Evolutionary conservation across 176 grass and related monocot genomes (phyloP).

Genomic region (Oryza meridionalis): DNA sequence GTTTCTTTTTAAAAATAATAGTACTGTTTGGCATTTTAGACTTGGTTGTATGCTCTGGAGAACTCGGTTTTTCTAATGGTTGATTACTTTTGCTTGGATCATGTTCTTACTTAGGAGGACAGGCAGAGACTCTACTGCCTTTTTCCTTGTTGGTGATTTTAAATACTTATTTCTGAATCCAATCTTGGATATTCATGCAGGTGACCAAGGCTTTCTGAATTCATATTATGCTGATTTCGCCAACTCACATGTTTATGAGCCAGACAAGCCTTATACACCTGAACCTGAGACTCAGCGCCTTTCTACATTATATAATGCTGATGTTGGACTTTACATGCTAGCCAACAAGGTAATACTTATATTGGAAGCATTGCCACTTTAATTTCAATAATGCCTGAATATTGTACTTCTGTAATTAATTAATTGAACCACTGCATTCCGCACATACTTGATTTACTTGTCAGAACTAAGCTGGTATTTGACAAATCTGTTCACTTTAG

Average conservation of each 20-base stretch:
- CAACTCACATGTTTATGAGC: conserved; percentile 87
- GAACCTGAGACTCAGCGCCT: conserved; percentile 81
- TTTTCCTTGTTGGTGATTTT: neutral
- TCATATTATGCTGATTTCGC: conserved; percentile 96
- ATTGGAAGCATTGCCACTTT: neutral
- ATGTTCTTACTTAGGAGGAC: neutral
- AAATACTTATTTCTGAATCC: conserved; percentile 5
- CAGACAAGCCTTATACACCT: conserved; percentile 67
- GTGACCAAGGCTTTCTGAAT: conserved; percentile 68
- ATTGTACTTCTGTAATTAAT: neutral
- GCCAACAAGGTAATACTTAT: conserved; percentile 81
- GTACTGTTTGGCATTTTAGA: conserved; percentile 1
- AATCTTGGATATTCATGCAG: conserved; percentile 41
- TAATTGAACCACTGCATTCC: neutral
- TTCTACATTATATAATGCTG: conserved; percentile 96
- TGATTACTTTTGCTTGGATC: neutral
- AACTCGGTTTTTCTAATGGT: neutral
- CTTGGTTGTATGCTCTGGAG: neutral
- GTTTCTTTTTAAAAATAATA: neutral
- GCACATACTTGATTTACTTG: neutral
- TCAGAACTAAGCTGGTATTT: conserved; percentile 1
- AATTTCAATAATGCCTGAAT: neutral
- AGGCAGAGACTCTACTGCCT: neutral
- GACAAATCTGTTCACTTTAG: neutral
- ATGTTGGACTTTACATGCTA: conserved; percentile 99